Evolutionary conservation across 202 grass and related monocot species (phyloP).

Genomic region (Alloteropsis angusta): DNA sequence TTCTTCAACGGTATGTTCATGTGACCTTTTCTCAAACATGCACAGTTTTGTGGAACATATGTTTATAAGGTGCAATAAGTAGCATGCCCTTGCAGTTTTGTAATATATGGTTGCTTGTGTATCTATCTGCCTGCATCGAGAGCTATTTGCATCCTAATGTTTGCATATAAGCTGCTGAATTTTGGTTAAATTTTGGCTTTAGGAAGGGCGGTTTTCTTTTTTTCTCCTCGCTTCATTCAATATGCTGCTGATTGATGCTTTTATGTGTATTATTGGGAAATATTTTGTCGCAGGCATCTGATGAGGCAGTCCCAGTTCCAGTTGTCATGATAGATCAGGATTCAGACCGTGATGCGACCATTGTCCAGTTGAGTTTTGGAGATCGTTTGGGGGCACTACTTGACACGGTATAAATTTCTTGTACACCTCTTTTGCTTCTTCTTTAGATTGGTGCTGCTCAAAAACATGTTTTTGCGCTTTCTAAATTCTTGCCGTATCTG

Average conservation of each 20-base stretch:
- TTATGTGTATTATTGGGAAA: not conserved
- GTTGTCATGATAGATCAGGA: slow-evolving; percentile 92
- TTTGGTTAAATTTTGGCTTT: not conserved
- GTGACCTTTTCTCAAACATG: not conserved
- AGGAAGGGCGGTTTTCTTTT: not conserved
- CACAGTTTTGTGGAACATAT: slow-evolving; percentile 1
- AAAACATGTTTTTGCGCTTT: not conserved
- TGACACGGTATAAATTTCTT: slow-evolving; percentile 59
- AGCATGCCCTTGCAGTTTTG: not conserved
- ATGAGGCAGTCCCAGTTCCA: slow-evolving; percentile 70
- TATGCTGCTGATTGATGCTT: not conserved
- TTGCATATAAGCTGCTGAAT: not conserved
- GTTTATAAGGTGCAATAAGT: not conserved
- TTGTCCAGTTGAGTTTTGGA: slow-evolving; percentile 88
- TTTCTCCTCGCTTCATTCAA: not conserved
- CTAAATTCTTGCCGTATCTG: not conserved
- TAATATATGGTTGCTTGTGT: not conserved
- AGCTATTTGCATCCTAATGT: not conserved
- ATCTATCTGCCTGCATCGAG: not conserved
- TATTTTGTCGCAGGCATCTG: slow-evolving; percentile 27
- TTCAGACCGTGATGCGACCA: slow-evolving; percentile 80
- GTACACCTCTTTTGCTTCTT: not conserved
- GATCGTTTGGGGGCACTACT: slow-evolving; percentile 87
- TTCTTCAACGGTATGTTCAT: slow-evolving; percentile 39
- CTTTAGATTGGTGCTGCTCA: not conserved